Base-by-base conservation (phyloP, 2,329 filamentous ascomycete genomes). In the Colletotrichum tanaceti region DNA sequence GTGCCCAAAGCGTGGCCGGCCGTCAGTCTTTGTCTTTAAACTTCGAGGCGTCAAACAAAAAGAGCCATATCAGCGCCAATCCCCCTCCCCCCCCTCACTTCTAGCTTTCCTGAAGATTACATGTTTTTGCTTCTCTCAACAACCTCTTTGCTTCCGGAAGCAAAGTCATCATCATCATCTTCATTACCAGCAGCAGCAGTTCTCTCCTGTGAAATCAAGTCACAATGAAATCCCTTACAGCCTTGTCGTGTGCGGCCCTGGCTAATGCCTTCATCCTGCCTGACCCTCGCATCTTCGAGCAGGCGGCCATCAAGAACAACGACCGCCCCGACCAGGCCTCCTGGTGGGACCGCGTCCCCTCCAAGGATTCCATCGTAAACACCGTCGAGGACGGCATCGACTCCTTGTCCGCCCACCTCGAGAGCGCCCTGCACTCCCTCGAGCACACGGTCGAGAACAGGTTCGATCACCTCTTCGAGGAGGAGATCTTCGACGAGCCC, bases 181-280 rank as follows among this genome's bases (percentile, higher is more conserved):
- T n/a, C n/a, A n/a, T n/a, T n/a, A n/a, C n/a, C 28, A 32, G 28
- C 28, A 32, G 28, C 28, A 65, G 20, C 10, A 28, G 11, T 28
- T 4, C 38, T 65, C 32, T 22, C 43, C 7, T 38, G 41, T 32
- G 22, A 41, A 47, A 47, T 16, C 10, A n/a, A 41, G 24, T 2
- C 54, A 69, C 70, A 49, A 86, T 86, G 84, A 85, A 79, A 77
- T 77, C 85, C 74, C 76, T 77, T 59, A 77, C 78, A 55, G 72
- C 87, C 52, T 74, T 87, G 70, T 82, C 84, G 65, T 77, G 87
- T 58, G 81, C 83, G 72, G 83, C 84, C 38, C 71, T 85, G 58
- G 77, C 81, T 70, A 78, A 84, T 60, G 85, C 85, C 32, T 81
- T 88, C 61, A 84, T 88, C 67, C 78, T 89, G 57, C 85, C 85